phyloP scores from a whole-genome alignment of 73 alveolate genomes.

The Paramecium sexaurelia region DNA sequence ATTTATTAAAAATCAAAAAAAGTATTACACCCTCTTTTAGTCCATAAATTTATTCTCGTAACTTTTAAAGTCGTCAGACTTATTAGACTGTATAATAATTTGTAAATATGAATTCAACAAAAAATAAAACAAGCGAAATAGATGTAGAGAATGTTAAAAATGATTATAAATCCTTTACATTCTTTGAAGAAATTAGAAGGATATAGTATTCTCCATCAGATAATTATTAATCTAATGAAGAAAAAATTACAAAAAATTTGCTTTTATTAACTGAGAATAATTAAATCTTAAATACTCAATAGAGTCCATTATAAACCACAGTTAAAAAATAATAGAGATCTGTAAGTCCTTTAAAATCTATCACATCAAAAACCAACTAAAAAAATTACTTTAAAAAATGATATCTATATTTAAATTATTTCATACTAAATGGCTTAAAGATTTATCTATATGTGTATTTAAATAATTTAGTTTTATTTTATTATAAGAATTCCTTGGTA shows the following conservation, averaged over 20 bases:
- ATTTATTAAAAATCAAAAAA: not conserved
- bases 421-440: not conserved
- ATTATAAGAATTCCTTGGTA: not conserved
- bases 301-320: not conserved
- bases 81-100: not conserved
- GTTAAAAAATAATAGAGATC: not conserved
- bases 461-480: not conserved
- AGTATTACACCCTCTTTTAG: conserved; percentile 3
- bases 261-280: not conserved
- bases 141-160: not conserved
- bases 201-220: not conserved
- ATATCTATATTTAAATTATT: not conserved
- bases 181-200: not conserved
- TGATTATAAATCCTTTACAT: not conserved
- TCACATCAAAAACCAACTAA: not conserved
- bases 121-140: not conserved
- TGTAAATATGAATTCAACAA: not conserved
- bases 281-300: not conserved
- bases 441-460: not conserved
- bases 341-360: not conserved
- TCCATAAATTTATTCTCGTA: conserved; percentile 11
- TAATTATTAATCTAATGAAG: not conserved
- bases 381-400: conserved; percentile 11
- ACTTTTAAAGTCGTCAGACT: not conserved
- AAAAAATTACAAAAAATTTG: not conserved